Base-by-base conservation (phyloP, 2,329 filamentous ascomycete species). In the Lachnellula occidentalis region DNA sequence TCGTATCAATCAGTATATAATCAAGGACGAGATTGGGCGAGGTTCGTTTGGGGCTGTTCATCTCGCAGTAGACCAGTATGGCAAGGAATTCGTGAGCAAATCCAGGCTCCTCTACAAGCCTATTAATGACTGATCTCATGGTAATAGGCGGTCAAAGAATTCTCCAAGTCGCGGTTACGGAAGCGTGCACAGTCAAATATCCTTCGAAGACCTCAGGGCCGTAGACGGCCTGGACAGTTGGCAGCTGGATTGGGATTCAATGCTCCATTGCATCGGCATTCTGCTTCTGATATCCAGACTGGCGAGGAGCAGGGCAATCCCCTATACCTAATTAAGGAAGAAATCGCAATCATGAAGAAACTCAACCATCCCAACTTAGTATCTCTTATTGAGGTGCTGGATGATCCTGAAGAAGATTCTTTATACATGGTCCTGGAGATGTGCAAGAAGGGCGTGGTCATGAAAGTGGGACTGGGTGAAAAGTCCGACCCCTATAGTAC, bases 341-440 rank as follows among this genome's bases (percentile, higher is more conserved):
- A 99, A 72, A 94, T 97, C 65, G 94, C 94, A 55, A 95, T 97
- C 68, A 97, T 99, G 92, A 99, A 97, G 77, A 97, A 97, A 73
- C 79, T 97, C 46, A 86, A 96, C 67, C 94, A 99, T 67, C 87
- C 85, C 27, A 99, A 97, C 67, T 76, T 99, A n/a, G 92, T 97
- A 14, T 85, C 88, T 45, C 75, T 99, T 49, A 90, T 95, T 61
- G 94, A 99, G 72, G 94, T 99, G 3, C 76, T 99, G 50, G 94
- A 97, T 69, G 94, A 97, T 67, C 92, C 94, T 0, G 86, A 92
- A 47, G 91, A 96, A 68, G 94, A 99, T 71, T 96, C 92, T 3
- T 74, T 99, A 12, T 99, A 96, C 73, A 97, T 99, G 90, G 94
- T 99, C 21, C 80, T 99, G 71, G 94, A 99, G 71, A 95, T 96